These are phyloP conservation scores for Alliaria petiolata DNA, from an alignment of 345 rosid species.

Conservation along the genomic window DNA sequence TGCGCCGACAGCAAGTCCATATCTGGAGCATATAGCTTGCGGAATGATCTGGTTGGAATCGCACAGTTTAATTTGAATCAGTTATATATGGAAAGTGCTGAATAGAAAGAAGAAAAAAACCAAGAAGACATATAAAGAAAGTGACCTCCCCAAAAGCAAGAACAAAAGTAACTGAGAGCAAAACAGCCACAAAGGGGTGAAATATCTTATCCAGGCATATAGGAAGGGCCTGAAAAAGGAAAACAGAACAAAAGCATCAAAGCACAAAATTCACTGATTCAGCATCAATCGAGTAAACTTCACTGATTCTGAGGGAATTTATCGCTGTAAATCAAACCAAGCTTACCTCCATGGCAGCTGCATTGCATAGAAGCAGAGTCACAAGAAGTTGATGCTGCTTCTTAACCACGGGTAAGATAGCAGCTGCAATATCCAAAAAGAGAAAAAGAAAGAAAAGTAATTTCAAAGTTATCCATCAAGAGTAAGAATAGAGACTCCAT, in stretches of 20 bases:
- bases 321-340: not conserved
- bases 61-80: not conserved
- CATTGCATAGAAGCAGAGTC: constrained; percentile 76
- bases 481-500: not conserved
- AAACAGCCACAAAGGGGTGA: constrained; percentile 76
- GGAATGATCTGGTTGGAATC: constrained; percentile 53
- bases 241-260: not conserved
- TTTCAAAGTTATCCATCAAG: not conserved
- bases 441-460: not conserved
- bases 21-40: constrained; percentile 78
- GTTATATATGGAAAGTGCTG: not conserved
- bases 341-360: constrained; percentile 77
- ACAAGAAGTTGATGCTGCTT: constrained; percentile 85
- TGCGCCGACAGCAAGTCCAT: constrained; percentile 76
- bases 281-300: not conserved
- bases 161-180: constrained; percentile 80
- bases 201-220: constrained; percentile 70
- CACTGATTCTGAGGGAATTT: not conserved
- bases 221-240: constrained; percentile 66
- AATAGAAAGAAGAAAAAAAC: not conserved
- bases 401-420: constrained; percentile 70
- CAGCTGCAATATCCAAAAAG: constrained; percentile 36
- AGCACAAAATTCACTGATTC: not conserved
- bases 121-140: not conserved
- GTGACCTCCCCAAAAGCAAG: constrained; percentile 78